These are phyloP conservation scores for Odonthalia washingtoniensis DNA, from an alignment of 31 red algal genomes.

Conservation along the genomic window DNA sequence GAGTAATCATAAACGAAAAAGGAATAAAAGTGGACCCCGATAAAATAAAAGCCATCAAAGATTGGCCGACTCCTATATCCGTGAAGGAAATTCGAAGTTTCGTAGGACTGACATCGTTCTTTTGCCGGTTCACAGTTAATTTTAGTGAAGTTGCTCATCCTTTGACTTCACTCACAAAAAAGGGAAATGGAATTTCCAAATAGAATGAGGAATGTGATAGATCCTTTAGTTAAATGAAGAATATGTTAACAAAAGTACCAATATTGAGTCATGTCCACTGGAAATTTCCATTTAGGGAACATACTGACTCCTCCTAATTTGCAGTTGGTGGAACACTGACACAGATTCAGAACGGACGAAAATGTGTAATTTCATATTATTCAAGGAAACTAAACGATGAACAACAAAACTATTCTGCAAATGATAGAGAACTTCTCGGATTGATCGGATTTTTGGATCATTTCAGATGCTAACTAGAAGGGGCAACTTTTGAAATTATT, in stretches of 20 bases:
- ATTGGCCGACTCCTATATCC: constrained; percentile 27
- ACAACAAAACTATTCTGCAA: constrained; percentile 15
- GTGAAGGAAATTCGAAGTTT: constrained; percentile 30
- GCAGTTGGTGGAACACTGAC: constrained; percentile 50
- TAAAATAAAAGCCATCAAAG: constrained; percentile 20
- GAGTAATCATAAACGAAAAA: not conserved
- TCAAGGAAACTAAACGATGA: constrained; percentile 16
- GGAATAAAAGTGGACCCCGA: constrained; percentile 2
- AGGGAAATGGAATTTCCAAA: not conserved
- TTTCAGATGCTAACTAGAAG: constrained; percentile 40
- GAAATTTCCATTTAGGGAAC: constrained; percentile 7
- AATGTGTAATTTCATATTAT: constrained; percentile 8
- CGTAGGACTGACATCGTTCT: constrained; percentile 18
- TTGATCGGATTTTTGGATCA: not conserved
- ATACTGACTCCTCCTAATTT: constrained; percentile 32
- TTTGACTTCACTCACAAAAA: constrained; percentile 32
- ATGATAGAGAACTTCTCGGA: not conserved
- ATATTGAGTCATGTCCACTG: constrained; percentile 1
- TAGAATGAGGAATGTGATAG: not conserved
- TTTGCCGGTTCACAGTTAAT: constrained; percentile 14
- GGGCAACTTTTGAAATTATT: constrained; percentile 36
- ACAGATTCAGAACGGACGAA: not conserved
- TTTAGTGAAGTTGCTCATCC: constrained; percentile 7
- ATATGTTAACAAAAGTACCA: not conserved
- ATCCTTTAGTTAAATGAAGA: constrained; percentile 17